Base-by-base conservation (phyloP, 202 grass and related monocot genomes). In the Zizania palustris region DNA sequence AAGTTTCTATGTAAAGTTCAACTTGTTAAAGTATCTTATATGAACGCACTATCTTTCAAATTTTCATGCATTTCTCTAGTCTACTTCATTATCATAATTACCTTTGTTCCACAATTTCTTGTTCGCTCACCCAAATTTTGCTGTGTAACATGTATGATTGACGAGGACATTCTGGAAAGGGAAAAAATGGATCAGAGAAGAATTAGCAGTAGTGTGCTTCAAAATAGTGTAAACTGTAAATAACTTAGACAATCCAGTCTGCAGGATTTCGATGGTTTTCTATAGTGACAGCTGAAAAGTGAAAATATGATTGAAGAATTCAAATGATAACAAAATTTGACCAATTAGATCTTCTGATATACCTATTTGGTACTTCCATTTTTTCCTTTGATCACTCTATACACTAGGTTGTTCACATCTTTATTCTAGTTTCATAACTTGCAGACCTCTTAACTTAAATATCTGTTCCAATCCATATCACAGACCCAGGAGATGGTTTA, bases 381-480 rank as follows among this genome's bases (percentile, higher is more conserved):
- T 76, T 77, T 54, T 9, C 21, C 74, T 39, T 77, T 43, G 0
- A 65, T 51, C 10, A 6, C 48, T 45, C 36, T 55, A 77, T 64
- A 64, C 11, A 4, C 49, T 64, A 11, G 49, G 1, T 28, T 28
- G 11, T 63, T 75, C 28, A 59, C 55, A 61, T 34, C 21, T 9
- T 9, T 61, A 42, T 54, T 9, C 15, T 80, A 43, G 63, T 45
- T 60, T 36, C 36, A 61, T 44, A 69, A 48, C 58, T 76, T 76
- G 10, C 9, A 36, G 14, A 58, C 40, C 46, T 76, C 57, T 41
- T n/a, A 40, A 49, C 19, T 34, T 28, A 28, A 28, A 28, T 45
- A 59, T 28, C 2, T 45, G 33, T 37, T 57, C 64, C 16, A 85
- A 38, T 74, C 20, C 55, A 46, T 55, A 42, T 41, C 39, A 70